Evolutionary conservation across 208 protist genomes (phyloP), one percentile per base, ranked within the genome.

Genomic region (Crithidia expoeki): DNA sequence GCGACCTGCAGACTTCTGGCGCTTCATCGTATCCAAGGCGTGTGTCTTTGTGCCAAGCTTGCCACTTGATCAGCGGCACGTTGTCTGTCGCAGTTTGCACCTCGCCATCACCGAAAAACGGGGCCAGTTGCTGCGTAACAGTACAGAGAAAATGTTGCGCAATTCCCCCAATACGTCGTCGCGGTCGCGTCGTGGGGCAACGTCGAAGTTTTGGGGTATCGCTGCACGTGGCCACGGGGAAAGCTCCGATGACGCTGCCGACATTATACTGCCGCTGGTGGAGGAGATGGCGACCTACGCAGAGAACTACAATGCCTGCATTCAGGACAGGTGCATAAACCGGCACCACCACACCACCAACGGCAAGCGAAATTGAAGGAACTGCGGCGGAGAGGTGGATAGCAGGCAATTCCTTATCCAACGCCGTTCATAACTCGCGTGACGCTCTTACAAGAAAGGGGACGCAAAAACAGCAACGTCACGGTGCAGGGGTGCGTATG

Each of bases 31-130:
- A 10, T 57, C 87, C 64, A 95, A 95, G 60, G 83, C 86, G 28
- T 86, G 81, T 64, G 87, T 95, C 28, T 95, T 95, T 67, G 77
- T 93, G 36, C 85, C 84, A 2, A 81, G 50, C 53, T 50, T 92
- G 23, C 58, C 86, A 0, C 70, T 76, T 10, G 42, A 44, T 34
- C 76, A 90, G 57, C 81, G 89, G 0, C 77, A 84, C 10, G 44
- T 74, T 2, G 80, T 86, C 10, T 90, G 85, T 58, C 60, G 52
- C 21, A 59, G 56, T 25, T 66, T 94, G 7, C 59, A 89, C 36
- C 49, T 82, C 27, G 80, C 82, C 32, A 68, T 94, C 32, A 56
- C 62, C 1, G 77, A 85, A 46, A 81, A 82, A 62, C 80, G 84
- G 3, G 78, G 74, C 1, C 12, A 73, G 1, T 50, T 82, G 23